A percentile compares a stretch with the other conserved stretches of the same genome.
Evolutionary conservation across 2,329 filamentous ascomycete species (phyloP).

Genomic region (Herpotrichia juniperi): DNA sequence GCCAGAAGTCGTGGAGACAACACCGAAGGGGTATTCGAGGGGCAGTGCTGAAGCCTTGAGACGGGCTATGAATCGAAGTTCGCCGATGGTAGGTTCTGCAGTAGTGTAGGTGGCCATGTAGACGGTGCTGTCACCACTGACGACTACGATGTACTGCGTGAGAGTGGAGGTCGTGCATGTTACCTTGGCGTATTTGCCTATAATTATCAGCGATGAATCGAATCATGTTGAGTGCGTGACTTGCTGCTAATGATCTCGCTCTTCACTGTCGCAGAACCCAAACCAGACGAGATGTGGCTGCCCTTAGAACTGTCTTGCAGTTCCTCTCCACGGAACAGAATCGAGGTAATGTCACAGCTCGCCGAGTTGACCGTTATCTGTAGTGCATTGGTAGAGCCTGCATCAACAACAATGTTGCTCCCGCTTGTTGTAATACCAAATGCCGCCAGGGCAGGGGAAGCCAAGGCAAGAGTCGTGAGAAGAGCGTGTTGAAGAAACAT

Average conservation of each 20-base stretch:
- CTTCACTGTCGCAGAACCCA: slow-evolving; percentile 64
- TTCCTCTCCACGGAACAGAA: slow-evolving; percentile 65
- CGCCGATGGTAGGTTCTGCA: slow-evolving; percentile 49
- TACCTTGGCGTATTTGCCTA: slow-evolving; percentile 62
- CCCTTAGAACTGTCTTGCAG: slow-evolving; percentile 60
- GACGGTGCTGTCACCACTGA: slow-evolving; percentile 65
- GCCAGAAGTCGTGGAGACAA: slow-evolving; percentile 61
- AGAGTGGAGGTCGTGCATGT: slow-evolving; percentile 65
- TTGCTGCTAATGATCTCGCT: slow-evolving; percentile 41
- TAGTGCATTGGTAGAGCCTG: slow-evolving; percentile 40
- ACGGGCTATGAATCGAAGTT: slow-evolving; percentile 69
- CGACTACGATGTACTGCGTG: slow-evolving; percentile 69
- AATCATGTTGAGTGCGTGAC: slow-evolving; percentile 6
- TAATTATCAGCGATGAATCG: slow-evolving; percentile 9
- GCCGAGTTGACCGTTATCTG: slow-evolving; percentile 45
- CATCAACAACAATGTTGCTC: slow-evolving; percentile 36
- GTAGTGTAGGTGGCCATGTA: slow-evolving; percentile 64
- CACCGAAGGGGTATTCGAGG: slow-evolving; percentile 43
- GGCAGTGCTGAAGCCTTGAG: slow-evolving; percentile 54
- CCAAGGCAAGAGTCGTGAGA: slow-evolving; percentile 32
- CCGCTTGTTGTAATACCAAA: slow-evolving; percentile 42
- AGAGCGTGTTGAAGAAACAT: slow-evolving; percentile 35
- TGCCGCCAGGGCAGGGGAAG: slow-evolving; percentile 36
- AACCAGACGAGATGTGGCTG: slow-evolving; percentile 65
- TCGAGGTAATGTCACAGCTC: slow-evolving; percentile 69